Evolutionary conservation across 371 early-diverging fungal species (phyloP).

Genomic region (Mycotypha africana): DNA sequence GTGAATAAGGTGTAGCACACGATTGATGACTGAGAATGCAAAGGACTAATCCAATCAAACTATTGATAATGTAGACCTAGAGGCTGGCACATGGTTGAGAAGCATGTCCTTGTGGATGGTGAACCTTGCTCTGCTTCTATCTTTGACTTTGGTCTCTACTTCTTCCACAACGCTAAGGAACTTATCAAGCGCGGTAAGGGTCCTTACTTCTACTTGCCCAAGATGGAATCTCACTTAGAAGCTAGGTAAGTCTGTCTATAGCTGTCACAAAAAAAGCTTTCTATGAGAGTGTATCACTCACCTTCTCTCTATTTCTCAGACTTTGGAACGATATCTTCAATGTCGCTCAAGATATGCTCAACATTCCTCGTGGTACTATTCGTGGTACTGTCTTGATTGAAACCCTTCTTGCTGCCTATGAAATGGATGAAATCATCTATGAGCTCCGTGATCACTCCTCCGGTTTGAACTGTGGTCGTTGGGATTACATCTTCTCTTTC

Average conservation of each 20-base stretch:
- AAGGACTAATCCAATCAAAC: no score
- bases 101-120: slow-evolving; percentile 88
- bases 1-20: no score
- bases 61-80: slow-evolving; percentile 85
- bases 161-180: slow-evolving; percentile 92
- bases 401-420: slow-evolving; percentile 93
- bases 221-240: slow-evolving; percentile 96
- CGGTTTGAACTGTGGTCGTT: slow-evolving; percentile 96
- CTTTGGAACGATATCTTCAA: slow-evolving; percentile 98
- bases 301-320: no score
- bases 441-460: slow-evolving; percentile 95
- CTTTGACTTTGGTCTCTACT: slow-evolving; percentile 95
- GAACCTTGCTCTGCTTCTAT: slow-evolving; percentile 87
- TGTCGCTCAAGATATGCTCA: slow-evolving; percentile 85
- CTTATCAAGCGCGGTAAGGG: slow-evolving; percentile 79
- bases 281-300: no score
- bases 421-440: slow-evolving; percentile 98
- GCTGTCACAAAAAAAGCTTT: no score
- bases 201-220: slow-evolving; percentile 97
- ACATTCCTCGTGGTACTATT: slow-evolving; percentile 93
- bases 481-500: slow-evolving; percentile 98
- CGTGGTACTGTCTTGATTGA: slow-evolving; percentile 96
- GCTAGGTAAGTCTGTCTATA: slow-evolving; percentile 66
- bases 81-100: slow-evolving; percentile 97
- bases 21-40: no score